Evolutionary conservation across 106 monocot species (phyloP).

Genomic region (Acorus gramineus): DNA sequence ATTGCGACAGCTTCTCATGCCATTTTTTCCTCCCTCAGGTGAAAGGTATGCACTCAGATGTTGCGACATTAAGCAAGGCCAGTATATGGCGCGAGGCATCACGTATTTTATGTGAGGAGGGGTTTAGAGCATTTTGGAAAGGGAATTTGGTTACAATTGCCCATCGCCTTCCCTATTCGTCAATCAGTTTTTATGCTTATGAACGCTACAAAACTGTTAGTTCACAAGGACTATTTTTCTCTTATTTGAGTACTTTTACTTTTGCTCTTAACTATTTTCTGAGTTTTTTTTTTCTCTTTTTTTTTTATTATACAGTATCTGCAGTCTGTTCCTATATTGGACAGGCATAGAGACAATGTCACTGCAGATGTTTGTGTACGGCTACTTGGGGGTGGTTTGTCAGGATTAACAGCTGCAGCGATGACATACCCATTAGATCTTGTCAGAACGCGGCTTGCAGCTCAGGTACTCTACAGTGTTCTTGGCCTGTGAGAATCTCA

Average conservation of each 20-base stretch:
- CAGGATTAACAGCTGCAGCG: constrained; percentile 87
- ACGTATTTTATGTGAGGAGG: constrained; percentile 79
- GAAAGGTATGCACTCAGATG: constrained; percentile 88
- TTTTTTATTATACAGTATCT: constrained; percentile 39
- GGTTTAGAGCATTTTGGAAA: constrained; percentile 90
- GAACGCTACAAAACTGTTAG: constrained; percentile 80
- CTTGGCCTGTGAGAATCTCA: neutral
- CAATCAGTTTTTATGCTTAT: constrained; percentile 90
- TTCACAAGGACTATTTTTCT: neutral
- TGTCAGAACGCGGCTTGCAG: constrained; percentile 88
- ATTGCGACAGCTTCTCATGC: too few relatives aligned
- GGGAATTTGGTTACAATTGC: constrained; percentile 89
- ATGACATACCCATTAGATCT: constrained; percentile 88
- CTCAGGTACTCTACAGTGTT: constrained; percentile 45
- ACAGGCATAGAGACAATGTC: constrained; percentile 31
- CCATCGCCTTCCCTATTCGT: constrained; percentile 89
- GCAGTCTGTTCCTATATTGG: constrained; percentile 53
- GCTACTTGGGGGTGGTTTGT: constrained; percentile 65
- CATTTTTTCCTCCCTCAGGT: constrained; percentile 28
- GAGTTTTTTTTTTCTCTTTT: neutral
- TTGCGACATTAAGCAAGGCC: constrained; percentile 51
- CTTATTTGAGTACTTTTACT: neutral
- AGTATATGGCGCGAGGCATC: constrained; percentile 86
- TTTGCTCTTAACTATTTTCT: neutral
- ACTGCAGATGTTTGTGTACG: constrained; percentile 49